These are phyloP conservation scores for Rusavskia elegans DNA, from an alignment of 495 filamentous ascomycete genomes.

Conservation along the genomic window DNA sequence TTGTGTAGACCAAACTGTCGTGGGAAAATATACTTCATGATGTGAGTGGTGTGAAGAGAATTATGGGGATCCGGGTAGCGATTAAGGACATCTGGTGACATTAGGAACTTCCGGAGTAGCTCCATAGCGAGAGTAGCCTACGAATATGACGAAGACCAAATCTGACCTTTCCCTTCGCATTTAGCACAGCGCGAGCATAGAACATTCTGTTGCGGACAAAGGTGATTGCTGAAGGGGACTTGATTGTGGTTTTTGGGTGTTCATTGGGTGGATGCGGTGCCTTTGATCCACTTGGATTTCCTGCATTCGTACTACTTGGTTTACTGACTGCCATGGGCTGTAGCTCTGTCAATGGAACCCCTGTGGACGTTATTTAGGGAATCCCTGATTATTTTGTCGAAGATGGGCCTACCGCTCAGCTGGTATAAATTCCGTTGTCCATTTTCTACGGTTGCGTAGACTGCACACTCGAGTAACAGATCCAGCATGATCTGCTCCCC, in stretches of 20 bases:
- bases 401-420: constrained; percentile 46
- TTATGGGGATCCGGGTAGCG: constrained; percentile 40
- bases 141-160: constrained; percentile 71
- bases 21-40: constrained; percentile 91
- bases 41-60: constrained; percentile 42
- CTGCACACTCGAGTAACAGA: constrained; percentile 59
- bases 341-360: constrained; percentile 30
- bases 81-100: constrained; percentile 61
- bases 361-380: constrained; percentile 14
- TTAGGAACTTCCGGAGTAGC: constrained; percentile 2
- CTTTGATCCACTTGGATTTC: not conserved
- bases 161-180: constrained; percentile 44
- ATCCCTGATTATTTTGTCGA: not conserved
- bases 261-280: not conserved
- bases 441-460: constrained; percentile 51
- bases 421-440: constrained; percentile 54
- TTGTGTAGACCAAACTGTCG: constrained; percentile 82
- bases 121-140: constrained; percentile 28
- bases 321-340: constrained; percentile 12
- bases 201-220: constrained; percentile 79
- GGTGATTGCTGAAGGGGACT: constrained; percentile 41
- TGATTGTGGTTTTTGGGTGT: not conserved
- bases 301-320: not conserved
- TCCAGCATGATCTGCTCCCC: constrained; percentile 74
- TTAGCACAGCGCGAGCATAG: constrained; percentile 59